Conservation (phyloP, 2,329 filamentous ascomycete genomes). For the Trichoderma oligosporum region DNA sequence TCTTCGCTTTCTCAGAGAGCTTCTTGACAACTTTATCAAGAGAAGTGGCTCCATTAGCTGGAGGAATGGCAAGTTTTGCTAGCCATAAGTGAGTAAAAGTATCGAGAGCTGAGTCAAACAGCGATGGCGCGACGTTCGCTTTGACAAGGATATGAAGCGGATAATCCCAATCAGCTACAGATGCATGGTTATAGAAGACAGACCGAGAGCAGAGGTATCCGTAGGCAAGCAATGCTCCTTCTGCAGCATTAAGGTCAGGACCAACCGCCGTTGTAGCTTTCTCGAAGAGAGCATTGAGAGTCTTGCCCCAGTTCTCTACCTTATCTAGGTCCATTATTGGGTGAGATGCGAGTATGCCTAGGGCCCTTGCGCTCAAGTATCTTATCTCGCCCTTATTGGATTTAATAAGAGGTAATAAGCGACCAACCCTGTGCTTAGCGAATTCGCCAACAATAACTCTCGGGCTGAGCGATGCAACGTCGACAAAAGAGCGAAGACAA, state of each 20-base stretch:
- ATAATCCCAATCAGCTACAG: slow-evolving; percentile 29
- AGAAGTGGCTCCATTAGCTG: slow-evolving; percentile 28
- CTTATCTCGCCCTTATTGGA: slow-evolving; percentile 71
- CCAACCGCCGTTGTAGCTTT: slow-evolving; percentile 42
- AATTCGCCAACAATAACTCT: slow-evolving; percentile 50
- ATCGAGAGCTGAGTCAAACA: slow-evolving; percentile 45
- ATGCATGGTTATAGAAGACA: slow-evolving; percentile 40
- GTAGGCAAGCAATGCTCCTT: slow-evolving; percentile 46
- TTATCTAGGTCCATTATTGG: slow-evolving; percentile 39
- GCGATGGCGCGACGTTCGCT: slow-evolving; percentile 31
- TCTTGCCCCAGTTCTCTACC: slow-evolving; percentile 27
- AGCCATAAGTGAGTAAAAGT: slow-evolving; percentile 46
- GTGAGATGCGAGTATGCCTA: slow-evolving; percentile 75
- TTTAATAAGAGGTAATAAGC: slow-evolving; percentile 57
- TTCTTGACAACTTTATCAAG: slow-evolving; percentile 54
- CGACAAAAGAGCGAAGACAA: slow-evolving; percentile 51
- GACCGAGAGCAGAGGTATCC: slow-evolving; percentile 43
- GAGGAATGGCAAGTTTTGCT: slow-evolving; percentile 40
- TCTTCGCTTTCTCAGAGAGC: slow-evolving; percentile 66
- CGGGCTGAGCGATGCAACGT: slow-evolving; percentile 50
- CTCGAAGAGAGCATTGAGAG: slow-evolving; percentile 44
- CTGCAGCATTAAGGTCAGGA: slow-evolving; percentile 42
- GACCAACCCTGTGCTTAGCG: slow-evolving; percentile 40
- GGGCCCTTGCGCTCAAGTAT: slow-evolving; percentile 61
- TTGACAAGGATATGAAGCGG: slow-evolving; percentile 34